A percentile compares a stretch with the other conserved stretches of the same genome.
These are phyloP conservation scores for Purpureocillium lavendulum DNA, from an alignment of 2,329 filamentous ascomycete genomes.

Conservation along the genomic window DNA sequence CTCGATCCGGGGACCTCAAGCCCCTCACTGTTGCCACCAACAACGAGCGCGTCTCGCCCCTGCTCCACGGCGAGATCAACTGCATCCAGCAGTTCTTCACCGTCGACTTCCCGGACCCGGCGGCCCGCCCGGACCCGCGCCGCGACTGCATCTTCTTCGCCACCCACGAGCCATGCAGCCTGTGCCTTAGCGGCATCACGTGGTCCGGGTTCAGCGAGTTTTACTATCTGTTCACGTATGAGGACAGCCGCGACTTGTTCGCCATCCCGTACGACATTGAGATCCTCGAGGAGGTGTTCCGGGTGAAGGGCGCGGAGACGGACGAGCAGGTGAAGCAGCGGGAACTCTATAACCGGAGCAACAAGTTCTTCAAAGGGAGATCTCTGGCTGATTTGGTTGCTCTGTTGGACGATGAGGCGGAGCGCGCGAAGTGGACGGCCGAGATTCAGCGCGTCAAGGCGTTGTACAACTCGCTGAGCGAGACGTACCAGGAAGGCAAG, in stretches of 20 bases:
- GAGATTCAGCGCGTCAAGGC: slow-evolving; percentile 41
- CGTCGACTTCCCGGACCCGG: slow-evolving; percentile 20
- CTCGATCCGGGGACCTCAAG: slow-evolving; percentile 24
- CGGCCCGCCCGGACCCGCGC: slow-evolving; percentile 26
- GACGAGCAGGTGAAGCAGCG: slow-evolving; percentile 27
- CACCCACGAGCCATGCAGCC: slow-evolving; percentile 50
- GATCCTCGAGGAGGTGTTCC: slow-evolving; percentile 47
- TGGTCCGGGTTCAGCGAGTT: slow-evolving; percentile 50
- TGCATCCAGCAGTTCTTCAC: slow-evolving; percentile 52
- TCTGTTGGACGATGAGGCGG: slow-evolving; percentile 24
- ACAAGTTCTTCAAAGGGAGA: slow-evolving; percentile 43
- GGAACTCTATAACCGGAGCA: slow-evolving; percentile 44
- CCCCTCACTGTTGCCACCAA: slow-evolving; percentile 45
- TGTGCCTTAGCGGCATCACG: slow-evolving; percentile 48
- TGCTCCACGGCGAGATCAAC: slow-evolving; percentile 52
- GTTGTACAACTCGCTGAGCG: slow-evolving; percentile 36
- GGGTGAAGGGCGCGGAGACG: slow-evolving; percentile 33
- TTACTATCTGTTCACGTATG: slow-evolving; percentile 51
- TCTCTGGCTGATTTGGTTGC: slow-evolving; percentile 32
- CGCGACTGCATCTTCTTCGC: slow-evolving; percentile 48
- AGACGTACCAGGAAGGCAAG: slow-evolving; percentile 42
- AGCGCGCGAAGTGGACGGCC: slow-evolving; percentile 20
- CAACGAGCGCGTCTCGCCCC: slow-evolving; percentile 44
- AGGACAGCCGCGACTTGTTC: slow-evolving; percentile 48
- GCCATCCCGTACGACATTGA: slow-evolving; percentile 49